phyloP scores from a whole-genome alignment of 1,139 yeast species.

The Geotrichum bryndzae region DNA sequence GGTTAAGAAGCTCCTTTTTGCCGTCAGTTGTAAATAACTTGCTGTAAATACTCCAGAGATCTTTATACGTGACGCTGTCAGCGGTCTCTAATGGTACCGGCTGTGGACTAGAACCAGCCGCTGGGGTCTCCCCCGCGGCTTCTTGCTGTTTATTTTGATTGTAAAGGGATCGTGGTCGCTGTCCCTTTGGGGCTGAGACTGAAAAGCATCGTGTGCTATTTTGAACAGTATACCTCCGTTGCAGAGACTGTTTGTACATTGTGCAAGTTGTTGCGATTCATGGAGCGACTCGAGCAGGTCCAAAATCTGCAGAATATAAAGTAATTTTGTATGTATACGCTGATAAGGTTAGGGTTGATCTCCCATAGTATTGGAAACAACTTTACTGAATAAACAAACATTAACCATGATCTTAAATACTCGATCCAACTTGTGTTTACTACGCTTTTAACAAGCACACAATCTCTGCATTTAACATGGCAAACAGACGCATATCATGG shows the following conservation, averaged over 20 bases:
- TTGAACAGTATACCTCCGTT: not conserved
- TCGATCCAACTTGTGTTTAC: not conserved
- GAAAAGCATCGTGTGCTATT: not conserved
- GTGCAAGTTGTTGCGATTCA: not conserved
- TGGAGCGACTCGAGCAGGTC: not conserved
- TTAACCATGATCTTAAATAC: not conserved
- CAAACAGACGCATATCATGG: slow-evolving; percentile 8
- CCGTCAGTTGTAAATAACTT: not conserved
- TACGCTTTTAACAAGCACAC: not conserved
- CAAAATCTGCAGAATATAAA: not conserved
- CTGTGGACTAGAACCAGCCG: not conserved
- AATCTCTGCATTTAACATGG: not conserved
- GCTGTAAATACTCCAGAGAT: not conserved
- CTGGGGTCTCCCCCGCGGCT: not conserved
- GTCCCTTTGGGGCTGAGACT: not conserved
- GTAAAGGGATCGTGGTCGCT: not conserved
- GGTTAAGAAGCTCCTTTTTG: not conserved
- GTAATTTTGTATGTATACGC: not conserved
- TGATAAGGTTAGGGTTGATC: not conserved
- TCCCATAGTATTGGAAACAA: not conserved
- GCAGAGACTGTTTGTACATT: not conserved
- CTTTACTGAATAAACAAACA: not conserved
- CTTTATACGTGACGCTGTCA: not conserved
- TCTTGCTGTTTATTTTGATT: not conserved
- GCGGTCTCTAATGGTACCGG: not conserved